Evolutionary conservation across 192 early-diverging fungal species (phyloP), one percentile per base, ranked within the genome.

Genomic region (Dispira simplex): DNA sequence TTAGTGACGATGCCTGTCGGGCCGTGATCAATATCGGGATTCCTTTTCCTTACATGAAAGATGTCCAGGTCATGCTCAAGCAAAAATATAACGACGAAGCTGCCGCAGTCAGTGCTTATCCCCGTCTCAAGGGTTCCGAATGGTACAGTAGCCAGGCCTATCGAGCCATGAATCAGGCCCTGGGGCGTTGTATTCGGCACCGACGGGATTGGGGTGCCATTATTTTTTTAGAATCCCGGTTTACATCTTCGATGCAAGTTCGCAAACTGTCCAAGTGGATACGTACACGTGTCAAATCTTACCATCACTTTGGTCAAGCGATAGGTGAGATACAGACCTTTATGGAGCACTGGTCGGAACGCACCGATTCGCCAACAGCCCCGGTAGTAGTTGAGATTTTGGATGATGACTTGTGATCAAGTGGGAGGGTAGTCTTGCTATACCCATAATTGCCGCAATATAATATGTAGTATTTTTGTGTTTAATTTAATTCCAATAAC

Each of bases 61-160:
- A 77, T 49, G 68, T 73, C 57, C 70, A 78, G 60, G 74, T 83
- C 6, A 49, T 67, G 32, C 56, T 80, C 16, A 83, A 81, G 68
- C 63, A 69, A 18, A 66, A 71, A 51, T 81, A 80, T 65, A 81
- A 83, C 62, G 68, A 77, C 43, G 47, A 44, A 25, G 18, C 16
- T 11, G 56, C 52, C 16, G 16, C 18, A 46, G 11, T 58, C 49
- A 46, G 51, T 67, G 10, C 8, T 12, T 43, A 44, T n/a, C 1
- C 1, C n/a, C 69, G 64, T 62, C 3, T 81, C n/a, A 67, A 56
- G 27, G 82, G 80, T 5, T 57, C 52, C 11, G 69, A 68, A 54
- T 82, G 82, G 82, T 80, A 80, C 53, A 74, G 78, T 3, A 77
- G 74, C 39, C 80, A 81, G 67, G 79, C 82, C 0, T 83, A 77